These are phyloP conservation scores for Pisolithus microcarpus DNA, from an alignment of 768 basidiomycete genomes.

Conservation along the genomic window DNA sequence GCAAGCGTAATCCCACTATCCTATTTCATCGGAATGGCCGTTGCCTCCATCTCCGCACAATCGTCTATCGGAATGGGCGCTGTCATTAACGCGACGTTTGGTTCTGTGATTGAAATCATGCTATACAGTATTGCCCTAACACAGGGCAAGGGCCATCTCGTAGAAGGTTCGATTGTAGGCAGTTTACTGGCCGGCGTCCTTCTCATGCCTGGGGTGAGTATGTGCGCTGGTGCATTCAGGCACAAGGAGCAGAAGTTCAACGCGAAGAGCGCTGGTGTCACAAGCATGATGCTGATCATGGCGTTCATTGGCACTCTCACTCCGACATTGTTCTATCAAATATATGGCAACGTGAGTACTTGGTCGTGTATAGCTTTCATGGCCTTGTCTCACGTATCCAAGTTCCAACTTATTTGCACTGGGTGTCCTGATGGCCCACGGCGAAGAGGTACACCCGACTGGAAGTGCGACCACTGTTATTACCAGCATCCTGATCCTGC, in stretches of 20 bases:
- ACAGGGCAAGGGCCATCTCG: slow-evolving; percentile 87
- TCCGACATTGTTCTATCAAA: slow-evolving; percentile 96
- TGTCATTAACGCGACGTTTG: slow-evolving; percentile 98
- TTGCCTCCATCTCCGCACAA: slow-evolving; percentile 97
- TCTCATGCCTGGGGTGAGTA: slow-evolving; percentile 94
- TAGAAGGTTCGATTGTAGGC: slow-evolving; percentile 96
- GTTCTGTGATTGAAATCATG: slow-evolving; percentile 96
- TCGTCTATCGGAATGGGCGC: slow-evolving; percentile 99
- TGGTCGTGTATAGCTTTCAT: not conserved
- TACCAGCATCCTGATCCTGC: slow-evolving; percentile 93
- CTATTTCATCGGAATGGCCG: slow-evolving; percentile 99
- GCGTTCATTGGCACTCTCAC: slow-evolving; percentile 94
- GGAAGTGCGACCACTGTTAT: slow-evolving; percentile 89
- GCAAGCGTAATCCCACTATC: slow-evolving; percentile 93
- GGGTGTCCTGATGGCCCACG: slow-evolving; percentile 53
- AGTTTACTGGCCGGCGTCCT: slow-evolving; percentile 92
- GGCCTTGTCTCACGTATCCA: slow-evolving; percentile 11
- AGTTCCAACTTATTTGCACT: slow-evolving; percentile 86
- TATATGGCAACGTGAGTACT: slow-evolving; percentile 84
- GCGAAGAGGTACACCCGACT: slow-evolving; percentile 31
- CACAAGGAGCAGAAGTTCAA: slow-evolving; percentile 98
- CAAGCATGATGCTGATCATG: slow-evolving; percentile 99
- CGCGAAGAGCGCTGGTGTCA: slow-evolving; percentile 97
- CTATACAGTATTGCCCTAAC: slow-evolving; percentile 85
- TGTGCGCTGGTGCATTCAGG: slow-evolving; percentile 84